Evolutionary conservation across 2,329 filamentous ascomycete species (phyloP).

Genomic region (Paramyrothecium roridum): DNA sequence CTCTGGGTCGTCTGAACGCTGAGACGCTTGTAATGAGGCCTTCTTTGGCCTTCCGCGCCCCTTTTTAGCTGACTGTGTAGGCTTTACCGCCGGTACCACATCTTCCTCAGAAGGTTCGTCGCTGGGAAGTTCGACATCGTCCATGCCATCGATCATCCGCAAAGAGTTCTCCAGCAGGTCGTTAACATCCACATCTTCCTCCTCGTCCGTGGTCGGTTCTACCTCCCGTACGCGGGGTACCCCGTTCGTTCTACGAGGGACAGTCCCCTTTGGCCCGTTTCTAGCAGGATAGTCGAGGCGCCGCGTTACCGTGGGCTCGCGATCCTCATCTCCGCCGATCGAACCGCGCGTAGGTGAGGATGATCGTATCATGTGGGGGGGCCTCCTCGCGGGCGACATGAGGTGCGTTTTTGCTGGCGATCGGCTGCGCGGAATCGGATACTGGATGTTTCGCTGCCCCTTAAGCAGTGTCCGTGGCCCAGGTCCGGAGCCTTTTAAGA

Average conservation of each 20-base stretch:
- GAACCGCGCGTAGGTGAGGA: slow-evolving; percentile 47
- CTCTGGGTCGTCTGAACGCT: slow-evolving; percentile 2
- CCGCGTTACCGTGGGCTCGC: slow-evolving; percentile 44
- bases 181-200: slow-evolving; percentile 21
- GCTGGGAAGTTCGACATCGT: slow-evolving; percentile 13
- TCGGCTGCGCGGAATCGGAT: slow-evolving; percentile 43
- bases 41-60: slow-evolving; percentile 18
- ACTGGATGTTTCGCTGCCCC: slow-evolving; percentile 45
- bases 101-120: slow-evolving; percentile 9
- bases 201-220: slow-evolving; percentile 20
- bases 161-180: slow-evolving; percentile 38
- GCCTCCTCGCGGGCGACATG: slow-evolving; percentile 58
- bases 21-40: slow-evolving; percentile 7
- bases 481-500: slow-evolving; percentile 43
- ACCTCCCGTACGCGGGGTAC: slow-evolving; percentile 17
- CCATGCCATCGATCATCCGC: slow-evolving; percentile 34
- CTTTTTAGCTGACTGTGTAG: slow-evolving; percentile 7
- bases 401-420: slow-evolving; percentile 65
- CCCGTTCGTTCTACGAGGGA: slow-evolving; percentile 20
- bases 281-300: slow-evolving; percentile 47
- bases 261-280: neutral
- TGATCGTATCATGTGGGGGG: slow-evolving; percentile 52
- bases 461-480: slow-evolving; percentile 51
- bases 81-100: slow-evolving; percentile 7
- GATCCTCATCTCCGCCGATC: slow-evolving; percentile 25